Evolutionary conservation across 495 filamentous ascomycete species (phyloP), one percentile per base, ranked within the genome.

Genomic region (Articulospora tetracladia): DNA sequence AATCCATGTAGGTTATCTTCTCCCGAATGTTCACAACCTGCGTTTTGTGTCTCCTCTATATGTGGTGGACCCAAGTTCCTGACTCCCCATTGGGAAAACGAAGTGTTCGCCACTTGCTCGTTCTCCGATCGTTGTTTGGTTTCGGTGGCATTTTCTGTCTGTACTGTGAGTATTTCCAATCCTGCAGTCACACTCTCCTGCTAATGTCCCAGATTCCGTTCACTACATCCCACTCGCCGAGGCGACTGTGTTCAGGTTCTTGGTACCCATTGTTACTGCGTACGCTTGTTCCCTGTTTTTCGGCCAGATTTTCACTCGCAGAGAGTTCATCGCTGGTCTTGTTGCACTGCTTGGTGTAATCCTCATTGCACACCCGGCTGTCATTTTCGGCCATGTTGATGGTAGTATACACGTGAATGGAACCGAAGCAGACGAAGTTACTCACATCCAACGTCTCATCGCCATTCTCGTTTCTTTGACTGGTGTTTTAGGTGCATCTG

Each of bases 241-340:
- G 66, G 87, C 89, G 7, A 93, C 89, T 0, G 89, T 93, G 0
- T 83, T 95, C 57, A 87, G 88, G 27, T 95, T 94, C 70, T 76
- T 95, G 11, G 81, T 86, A 0, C 91, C 91, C 0, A 86, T 87
- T n/a, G 79, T 90, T 25, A 82, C 87, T 12, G 87, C 89, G 63
- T 88, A 85, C 64, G 81, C 85, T 8, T 93, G 90, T 69, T 88
- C 83, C 10, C 67, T 87, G 12, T 74, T 91, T 32, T 55, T 76
- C 10, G 70, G 77, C 58, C 85, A 92, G 63, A 82, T 84, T 0
- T 93, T 91, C 67, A 88, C 86, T 0, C 73, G 80, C 15, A 80
- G 79, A 19, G 88, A 94, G 66, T 80, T 88, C 54, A 63, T 88
- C 3, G 90, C 87, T 1, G 87, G 82, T 1, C 54, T 91, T 0